These are phyloP conservation scores for Dendrostoma leiphaemia DNA, from an alignment of 2,329 filamentous ascomycete genomes.

Conservation along the genomic window DNA sequence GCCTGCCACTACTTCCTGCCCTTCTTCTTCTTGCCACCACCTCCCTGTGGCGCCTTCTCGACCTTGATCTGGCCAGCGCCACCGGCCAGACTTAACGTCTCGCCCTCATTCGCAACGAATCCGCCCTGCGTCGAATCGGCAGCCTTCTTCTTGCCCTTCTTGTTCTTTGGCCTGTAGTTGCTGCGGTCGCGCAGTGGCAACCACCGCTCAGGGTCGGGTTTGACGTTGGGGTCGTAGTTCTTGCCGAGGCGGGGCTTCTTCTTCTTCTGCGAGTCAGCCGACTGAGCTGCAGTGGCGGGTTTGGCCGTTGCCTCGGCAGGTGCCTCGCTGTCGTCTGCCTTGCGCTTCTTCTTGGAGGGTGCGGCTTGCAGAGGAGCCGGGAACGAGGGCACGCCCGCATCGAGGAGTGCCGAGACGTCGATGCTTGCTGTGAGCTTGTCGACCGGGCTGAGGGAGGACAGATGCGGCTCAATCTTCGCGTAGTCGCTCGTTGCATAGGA, in stretches of 20 bases:
- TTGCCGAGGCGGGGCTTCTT: conserved; percentile 60
- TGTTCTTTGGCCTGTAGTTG: conserved; percentile 85
- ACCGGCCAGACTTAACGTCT: conserved; percentile 61
- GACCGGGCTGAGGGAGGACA: conserved; percentile 59
- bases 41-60: conserved; percentile 49
- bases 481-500: conserved; percentile 66
- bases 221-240: conserved; percentile 73
- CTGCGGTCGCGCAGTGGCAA: conserved; percentile 85
- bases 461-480: conserved; percentile 51
- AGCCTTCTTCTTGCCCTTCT: conserved; percentile 84
- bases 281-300: background rate
- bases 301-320: conserved; percentile 13
- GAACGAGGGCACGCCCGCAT: conserved; percentile 60
- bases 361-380: conserved; percentile 37
- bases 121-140: conserved; percentile 83
- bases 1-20: background rate
- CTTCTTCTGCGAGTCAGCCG: conserved; percentile 30
- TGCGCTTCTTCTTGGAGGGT: conserved; percentile 46
- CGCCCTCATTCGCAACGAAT: conserved; percentile 69
- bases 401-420: conserved; percentile 61
- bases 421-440: conserved; percentile 59
- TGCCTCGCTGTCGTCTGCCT: conserved; percentile 29
- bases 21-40: conserved; percentile 18
- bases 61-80: conserved; percentile 63
- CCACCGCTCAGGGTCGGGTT: conserved; percentile 89